Base-by-base conservation (phyloP, 352 stramenopile genomes). In the Globisporangium alternatum region DNA sequence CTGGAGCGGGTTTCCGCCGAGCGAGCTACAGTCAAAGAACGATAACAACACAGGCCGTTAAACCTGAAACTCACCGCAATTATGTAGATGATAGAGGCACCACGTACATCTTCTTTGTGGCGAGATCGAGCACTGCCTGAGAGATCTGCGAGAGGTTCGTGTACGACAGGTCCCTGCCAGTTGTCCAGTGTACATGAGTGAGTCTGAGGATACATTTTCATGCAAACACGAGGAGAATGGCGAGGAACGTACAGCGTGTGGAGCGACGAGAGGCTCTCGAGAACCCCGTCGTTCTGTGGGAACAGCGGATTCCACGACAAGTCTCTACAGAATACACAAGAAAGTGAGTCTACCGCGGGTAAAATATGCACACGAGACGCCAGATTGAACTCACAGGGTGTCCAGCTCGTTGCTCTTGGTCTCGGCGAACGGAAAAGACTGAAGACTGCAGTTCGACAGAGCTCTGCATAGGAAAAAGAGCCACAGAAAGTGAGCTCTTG, bases 231-330 rank as follows among this genome's bases (percentile, higher is more conserved):
- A 54, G n/a, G 2, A 13, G 4, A 55, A 22, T 9, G 13, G 9
- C 15, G 10, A 25, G 8, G 21, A 6, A 41, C 37, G 35, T 30
- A 60, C 55, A 60, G 39, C 15, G 39, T 51, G 35, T 48, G 15
- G 30, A 60, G 37, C 39, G 39, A 28, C 55, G 28, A 15, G 22
- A 60, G 28, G 25, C 55, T 60, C 55, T 48, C 37, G 15, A 60
- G 21, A 15, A 28, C 25, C 10, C 7, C 21, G 8, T 60, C 37
- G 9, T 39, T 60, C 22, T 52, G 55, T 9, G 55, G 55, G 37
- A 60, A 60, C 17, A 60, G 35, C 25, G 55, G 37, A 25, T 60
- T 60, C 37, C 41, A 60, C 39, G 55, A 60, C 39, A 60, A 39
- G 25, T 60, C 55, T 39, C 55, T 60, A 15, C 25, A 30, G 4